phyloP scores from a whole-genome alignment of 495 filamentous ascomycete genomes.

The Penicillium cosmopolitanum region DNA sequence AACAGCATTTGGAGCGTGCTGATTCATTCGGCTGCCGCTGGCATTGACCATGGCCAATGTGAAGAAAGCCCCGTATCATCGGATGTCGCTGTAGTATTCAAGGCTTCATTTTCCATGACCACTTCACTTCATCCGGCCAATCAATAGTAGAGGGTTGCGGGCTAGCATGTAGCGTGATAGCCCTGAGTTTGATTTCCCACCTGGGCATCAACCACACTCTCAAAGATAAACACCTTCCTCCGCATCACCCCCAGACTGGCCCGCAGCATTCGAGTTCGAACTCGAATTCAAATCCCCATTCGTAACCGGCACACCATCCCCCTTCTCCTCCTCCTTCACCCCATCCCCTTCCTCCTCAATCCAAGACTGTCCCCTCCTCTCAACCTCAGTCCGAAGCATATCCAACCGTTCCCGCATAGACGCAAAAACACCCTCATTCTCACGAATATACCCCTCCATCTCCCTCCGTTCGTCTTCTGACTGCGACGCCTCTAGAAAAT shows the following conservation, averaged over 20 bases:
- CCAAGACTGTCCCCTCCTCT: constrained; percentile 74
- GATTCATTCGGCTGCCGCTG: too few relatives aligned
- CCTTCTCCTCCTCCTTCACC: constrained; percentile 20
- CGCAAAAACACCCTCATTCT: constrained; percentile 75
- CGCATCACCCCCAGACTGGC: constrained; percentile 42
- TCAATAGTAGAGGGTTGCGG: too few relatives aligned
- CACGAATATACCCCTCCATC: constrained; percentile 47
- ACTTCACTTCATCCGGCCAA: too few relatives aligned
- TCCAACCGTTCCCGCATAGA: constrained; percentile 74
- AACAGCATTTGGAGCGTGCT: too few relatives aligned
- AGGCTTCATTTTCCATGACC: too few relatives aligned
- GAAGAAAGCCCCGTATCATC: too few relatives aligned
- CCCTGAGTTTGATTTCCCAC: not conserved
- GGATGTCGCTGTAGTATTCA: too few relatives aligned
- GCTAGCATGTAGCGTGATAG: not conserved
- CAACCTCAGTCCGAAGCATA: constrained; percentile 73
- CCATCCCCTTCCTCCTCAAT: constrained; percentile 49
- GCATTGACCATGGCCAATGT: too few relatives aligned
- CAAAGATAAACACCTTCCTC: constrained; percentile 70
- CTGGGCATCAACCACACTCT: constrained; percentile 20
- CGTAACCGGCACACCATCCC: constrained; percentile 21
- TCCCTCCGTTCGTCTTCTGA: constrained; percentile 67
- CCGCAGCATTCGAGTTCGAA: not conserved
- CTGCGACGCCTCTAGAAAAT: constrained; percentile 50
- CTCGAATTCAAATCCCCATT: constrained; percentile 26